Evolutionary conservation across 306 rosid species (phyloP).

Genomic region (barrel medic (Medicago truncatula)): DNA sequence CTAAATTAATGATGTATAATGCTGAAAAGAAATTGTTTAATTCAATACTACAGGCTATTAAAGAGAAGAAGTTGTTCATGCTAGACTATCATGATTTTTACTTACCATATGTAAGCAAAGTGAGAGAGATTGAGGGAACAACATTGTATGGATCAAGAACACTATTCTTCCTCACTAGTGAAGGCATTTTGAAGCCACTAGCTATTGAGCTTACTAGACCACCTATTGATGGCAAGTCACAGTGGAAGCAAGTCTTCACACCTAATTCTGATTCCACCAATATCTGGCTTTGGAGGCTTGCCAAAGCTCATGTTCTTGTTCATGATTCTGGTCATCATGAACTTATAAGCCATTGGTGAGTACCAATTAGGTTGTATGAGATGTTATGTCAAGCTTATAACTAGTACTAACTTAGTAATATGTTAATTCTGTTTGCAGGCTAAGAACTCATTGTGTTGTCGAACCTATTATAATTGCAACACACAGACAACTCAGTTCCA

Average conservation of each 20-base stretch:
- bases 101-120: slow-evolving; percentile 54
- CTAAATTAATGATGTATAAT: background rate
- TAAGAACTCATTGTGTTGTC: slow-evolving; percentile 48
- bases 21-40: background rate
- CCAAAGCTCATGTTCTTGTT: slow-evolving; percentile 56
- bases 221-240: slow-evolving; percentile 38
- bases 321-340: slow-evolving; percentile 56
- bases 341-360: slow-evolving; percentile 55
- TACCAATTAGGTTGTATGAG: background rate
- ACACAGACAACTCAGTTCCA: slow-evolving; percentile 50
- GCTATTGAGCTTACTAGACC: slow-evolving; percentile 59
- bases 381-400: background rate
- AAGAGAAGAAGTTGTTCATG: slow-evolving; percentile 50
- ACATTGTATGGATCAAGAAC: slow-evolving; percentile 55
- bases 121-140: slow-evolving; percentile 48
- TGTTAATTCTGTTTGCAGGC: slow-evolving; percentile 40
- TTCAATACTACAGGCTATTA: slow-evolving; percentile 45
- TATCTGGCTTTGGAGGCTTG: slow-evolving; percentile 60
- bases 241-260: slow-evolving; percentile 52
- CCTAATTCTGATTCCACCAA: slow-evolving; percentile 45
- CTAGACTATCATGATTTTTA: slow-evolving; percentile 56
- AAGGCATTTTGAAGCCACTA: slow-evolving; percentile 57
- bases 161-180: slow-evolving; percentile 44
- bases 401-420: background rate
- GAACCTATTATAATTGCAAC: slow-evolving; percentile 59